Conservation (phyloP, 768 basidiomycete species). For the Boletus reticulatus region DNA sequence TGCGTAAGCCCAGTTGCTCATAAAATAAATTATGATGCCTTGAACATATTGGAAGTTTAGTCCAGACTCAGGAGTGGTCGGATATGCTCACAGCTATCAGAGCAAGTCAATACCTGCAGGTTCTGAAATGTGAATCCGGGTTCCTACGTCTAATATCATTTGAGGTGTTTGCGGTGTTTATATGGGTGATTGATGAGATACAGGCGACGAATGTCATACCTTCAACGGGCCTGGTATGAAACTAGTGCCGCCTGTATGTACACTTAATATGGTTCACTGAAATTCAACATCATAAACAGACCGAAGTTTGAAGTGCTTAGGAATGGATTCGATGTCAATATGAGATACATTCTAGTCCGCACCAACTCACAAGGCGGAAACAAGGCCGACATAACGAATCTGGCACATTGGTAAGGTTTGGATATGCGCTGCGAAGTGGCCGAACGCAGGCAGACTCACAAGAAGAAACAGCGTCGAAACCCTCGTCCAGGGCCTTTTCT, state of each 20-base stretch:
- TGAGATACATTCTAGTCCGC: background rate
- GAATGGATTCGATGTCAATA: background rate
- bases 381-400: background rate
- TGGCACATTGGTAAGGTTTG: background rate
- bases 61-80: too few species aligned
- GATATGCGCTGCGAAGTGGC: too few species aligned
- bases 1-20: background rate
- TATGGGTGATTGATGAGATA: background rate
- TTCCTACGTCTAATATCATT: background rate
- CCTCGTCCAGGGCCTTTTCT: background rate
- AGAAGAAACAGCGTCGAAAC: conserved; percentile 1
- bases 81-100: background rate
- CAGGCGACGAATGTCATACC: background rate
- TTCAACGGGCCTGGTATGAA: background rate
- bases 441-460: background rate
- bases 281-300: background rate
- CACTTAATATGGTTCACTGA: background rate
- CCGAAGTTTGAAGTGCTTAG: background rate
- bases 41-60: background rate
- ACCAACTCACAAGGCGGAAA: background rate
- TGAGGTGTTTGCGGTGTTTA: background rate
- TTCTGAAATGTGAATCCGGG: background rate
- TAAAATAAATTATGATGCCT: background rate
- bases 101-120: background rate
- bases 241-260: background rate